Evolutionary conservation across 331 rosid species (phyloP).

Genomic region (Rhamnella rubrinervis): DNA sequence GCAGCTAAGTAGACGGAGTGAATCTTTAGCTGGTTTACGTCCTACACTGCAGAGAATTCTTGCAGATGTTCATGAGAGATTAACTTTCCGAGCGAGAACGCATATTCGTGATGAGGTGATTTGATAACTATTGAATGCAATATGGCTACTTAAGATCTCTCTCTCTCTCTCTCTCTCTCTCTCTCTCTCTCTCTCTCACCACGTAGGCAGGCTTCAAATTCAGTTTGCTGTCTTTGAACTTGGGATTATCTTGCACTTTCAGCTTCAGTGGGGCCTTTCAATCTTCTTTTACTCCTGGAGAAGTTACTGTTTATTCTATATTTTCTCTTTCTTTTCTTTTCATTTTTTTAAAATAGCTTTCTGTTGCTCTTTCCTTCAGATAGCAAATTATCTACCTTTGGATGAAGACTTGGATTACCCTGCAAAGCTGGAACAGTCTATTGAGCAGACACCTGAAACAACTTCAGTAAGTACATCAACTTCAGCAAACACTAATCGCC

Average conservation of each 20-base stretch:
- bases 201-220: neutral
- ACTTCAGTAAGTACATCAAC: slow-evolving; percentile 46
- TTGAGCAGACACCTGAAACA: slow-evolving; percentile 55
- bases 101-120: slow-evolving; percentile 89
- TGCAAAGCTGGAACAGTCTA: slow-evolving; percentile 75
- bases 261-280: too few relatives aligned
- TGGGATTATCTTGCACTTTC: too few relatives aligned
- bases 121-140: neutral
- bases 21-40: slow-evolving; percentile 79
- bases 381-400: slow-evolving; percentile 82
- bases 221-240: neutral
- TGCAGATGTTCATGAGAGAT: slow-evolving; percentile 94
- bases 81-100: slow-evolving; percentile 96
- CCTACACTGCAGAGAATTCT: slow-evolving; percentile 93
- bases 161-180: too few relatives aligned
- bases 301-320: slow-evolving; percentile 16
- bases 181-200: too few relatives aligned
- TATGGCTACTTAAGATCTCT: neutral
- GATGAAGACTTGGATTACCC: slow-evolving; percentile 95
- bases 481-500: neutral
- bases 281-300: neutral
- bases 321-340: neutral
- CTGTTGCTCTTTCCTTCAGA: slow-evolving; percentile 41
- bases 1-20: slow-evolving; percentile 67
- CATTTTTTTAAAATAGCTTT: neutral